phyloP scores from a whole-genome alignment of 257 asterid species.

The Gynochthodes officinalis region DNA sequence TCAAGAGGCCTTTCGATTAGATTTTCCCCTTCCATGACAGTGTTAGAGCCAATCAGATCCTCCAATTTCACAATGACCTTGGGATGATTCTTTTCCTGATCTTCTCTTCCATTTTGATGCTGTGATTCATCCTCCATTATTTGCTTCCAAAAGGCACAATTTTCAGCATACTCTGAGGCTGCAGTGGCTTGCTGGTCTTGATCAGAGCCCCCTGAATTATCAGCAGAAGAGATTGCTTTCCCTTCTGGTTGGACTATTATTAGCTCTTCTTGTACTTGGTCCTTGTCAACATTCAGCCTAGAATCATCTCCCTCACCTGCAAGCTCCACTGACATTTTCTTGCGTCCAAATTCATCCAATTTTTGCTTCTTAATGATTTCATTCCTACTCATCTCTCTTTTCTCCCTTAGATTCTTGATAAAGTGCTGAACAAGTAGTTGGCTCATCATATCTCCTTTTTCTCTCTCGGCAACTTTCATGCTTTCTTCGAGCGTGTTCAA shows the following conservation, averaged over 20 bases:
- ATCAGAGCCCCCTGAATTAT: conserved; percentile 21
- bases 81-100: conserved; percentile 8
- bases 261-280: conserved; percentile 15
- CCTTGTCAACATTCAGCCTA: conserved; percentile 4
- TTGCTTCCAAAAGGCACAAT: conserved; percentile 29
- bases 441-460: conserved; percentile 13
- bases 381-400: conserved; percentile 11
- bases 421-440: conserved; percentile 18
- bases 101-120: conserved; percentile 16
- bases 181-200: conserved; percentile 11
- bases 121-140: conserved; percentile 30
- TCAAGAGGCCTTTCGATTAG: conserved; percentile 12
- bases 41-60: conserved; percentile 25
- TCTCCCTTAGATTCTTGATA: conserved; percentile 18
- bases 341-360: background rate
- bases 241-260: conserved; percentile 4
- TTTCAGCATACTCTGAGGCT: conserved; percentile 20
- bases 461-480: background rate
- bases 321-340: background rate
- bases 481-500: conserved; percentile 19
- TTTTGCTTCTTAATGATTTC: conserved; percentile 13
- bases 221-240: conserved; percentile 19
- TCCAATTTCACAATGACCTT: conserved; percentile 22
- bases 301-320: conserved; percentile 4
- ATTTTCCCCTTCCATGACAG: conserved; percentile 17